A percentile compares a stretch with the other conserved stretches of the same genome.
Conservation (phyloP, 2,329 filamentous ascomycete genomes). For the Trichoderma koningii region DNA sequence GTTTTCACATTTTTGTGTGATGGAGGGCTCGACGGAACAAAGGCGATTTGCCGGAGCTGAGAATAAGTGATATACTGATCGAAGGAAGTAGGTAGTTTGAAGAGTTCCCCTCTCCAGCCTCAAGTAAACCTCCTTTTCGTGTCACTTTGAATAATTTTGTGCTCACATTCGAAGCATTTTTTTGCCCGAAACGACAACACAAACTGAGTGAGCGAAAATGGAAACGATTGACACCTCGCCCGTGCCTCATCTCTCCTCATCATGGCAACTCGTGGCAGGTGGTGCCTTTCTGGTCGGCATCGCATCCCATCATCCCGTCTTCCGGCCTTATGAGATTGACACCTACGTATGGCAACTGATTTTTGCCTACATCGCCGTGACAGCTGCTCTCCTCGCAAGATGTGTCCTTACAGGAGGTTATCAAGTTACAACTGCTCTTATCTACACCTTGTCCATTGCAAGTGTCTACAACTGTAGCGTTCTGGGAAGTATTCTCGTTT, state of each 20-base stretch:
- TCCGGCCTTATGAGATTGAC: slow-evolving; percentile 4
- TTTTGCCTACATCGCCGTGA: not conserved
- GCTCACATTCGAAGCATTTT: not conserved
- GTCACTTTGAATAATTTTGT: not conserved
- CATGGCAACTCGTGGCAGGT: not conserved
- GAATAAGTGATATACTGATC: too few species aligned
- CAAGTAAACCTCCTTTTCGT: too few species aligned
- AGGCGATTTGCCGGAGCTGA: too few species aligned
- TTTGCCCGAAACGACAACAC: too few species aligned
- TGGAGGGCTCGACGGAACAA: too few species aligned
- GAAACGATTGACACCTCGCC: not conserved
- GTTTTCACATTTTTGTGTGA: too few species aligned
- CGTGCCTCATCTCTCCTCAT: not conserved
- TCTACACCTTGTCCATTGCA: not conserved
- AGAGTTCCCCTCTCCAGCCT: too few species aligned
- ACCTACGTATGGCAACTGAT: not conserved
- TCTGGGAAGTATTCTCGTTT: slow-evolving; percentile 31
- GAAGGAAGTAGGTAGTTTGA: too few species aligned
- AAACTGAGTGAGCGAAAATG: not conserved
- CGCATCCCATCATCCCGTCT: not conserved
- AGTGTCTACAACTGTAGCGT: slow-evolving; percentile 15
- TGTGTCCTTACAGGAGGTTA: not conserved
- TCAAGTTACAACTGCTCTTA: not conserved
- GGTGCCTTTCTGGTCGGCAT: not conserved
- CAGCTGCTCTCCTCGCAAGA: not conserved